phyloP scores from a whole-genome alignment of 257 asterid species.

The Salvia splendens region DNA sequence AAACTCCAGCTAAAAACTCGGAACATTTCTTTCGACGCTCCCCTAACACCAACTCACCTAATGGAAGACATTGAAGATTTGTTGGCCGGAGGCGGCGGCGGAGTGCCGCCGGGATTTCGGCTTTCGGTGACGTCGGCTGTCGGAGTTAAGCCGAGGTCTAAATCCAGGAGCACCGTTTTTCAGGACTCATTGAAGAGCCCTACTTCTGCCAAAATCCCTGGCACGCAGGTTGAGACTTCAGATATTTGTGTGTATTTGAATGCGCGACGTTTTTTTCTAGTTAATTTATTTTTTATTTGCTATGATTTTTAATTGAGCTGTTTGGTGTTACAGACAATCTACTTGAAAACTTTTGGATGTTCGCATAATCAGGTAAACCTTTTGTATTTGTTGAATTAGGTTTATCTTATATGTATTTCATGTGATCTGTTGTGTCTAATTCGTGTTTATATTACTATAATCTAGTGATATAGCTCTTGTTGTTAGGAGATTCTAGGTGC shows the following conservation, averaged over 20 bases:
- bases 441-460: background rate
- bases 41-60: conserved; percentile 4
- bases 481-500: conserved; percentile 6
- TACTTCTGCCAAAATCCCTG: conserved; percentile 61
- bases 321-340: conserved; percentile 64
- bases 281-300: background rate
- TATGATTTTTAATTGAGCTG: conserved; percentile 16
- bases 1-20: background rate
- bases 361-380: conserved; percentile 67
- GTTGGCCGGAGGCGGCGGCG: conserved; percentile 57
- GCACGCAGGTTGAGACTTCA: conserved; percentile 66
- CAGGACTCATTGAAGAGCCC: conserved; percentile 47
- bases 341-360: conserved; percentile 90
- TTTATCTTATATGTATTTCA: background rate
- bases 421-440: background rate
- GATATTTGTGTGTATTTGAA: background rate
- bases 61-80: conserved; percentile 86
- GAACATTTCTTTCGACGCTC: background rate
- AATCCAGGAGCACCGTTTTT: conserved; percentile 38
- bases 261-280: background rate
- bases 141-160: conserved; percentile 51
- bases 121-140: conserved; percentile 52
- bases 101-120: conserved; percentile 38
- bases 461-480: conserved; percentile 12
- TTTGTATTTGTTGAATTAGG: background rate